A percentile compares a stretch with the other conserved stretches of the same genome.
These are phyloP conservation scores for Tetraselmis striata DNA, from an alignment of 139 green algal genomes.

Conservation along the genomic window DNA sequence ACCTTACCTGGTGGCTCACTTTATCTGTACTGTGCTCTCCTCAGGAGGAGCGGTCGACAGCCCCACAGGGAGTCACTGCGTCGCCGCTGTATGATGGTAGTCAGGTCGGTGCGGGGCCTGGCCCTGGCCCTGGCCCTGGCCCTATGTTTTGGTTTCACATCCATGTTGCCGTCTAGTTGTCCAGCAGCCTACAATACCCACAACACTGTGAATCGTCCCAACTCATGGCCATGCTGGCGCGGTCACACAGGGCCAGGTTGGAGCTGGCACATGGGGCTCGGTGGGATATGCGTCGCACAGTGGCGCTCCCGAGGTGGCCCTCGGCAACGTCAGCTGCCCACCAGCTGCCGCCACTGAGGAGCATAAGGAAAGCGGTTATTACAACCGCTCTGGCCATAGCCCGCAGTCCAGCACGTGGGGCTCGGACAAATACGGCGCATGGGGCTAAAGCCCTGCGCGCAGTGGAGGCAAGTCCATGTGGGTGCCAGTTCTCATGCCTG, in stretches of 20 bases:
- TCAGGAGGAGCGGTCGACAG: neutral
- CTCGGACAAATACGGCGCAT: neutral
- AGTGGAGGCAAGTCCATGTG: too few relatives aligned
- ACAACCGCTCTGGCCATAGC: neutral
- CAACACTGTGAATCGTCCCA: too few relatives aligned
- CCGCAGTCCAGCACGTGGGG: neutral
- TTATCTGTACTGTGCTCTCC: neutral
- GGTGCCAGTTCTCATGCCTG: neutral
- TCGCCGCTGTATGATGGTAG: neutral
- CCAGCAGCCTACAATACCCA: too few relatives aligned
- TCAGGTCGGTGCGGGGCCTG: neutral
- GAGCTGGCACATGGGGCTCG: neutral
- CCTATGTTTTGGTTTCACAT: neutral
- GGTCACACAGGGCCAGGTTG: neutral
- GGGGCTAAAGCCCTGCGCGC: too few relatives aligned
- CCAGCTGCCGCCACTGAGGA: neutral
- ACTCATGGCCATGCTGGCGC: too few relatives aligned
- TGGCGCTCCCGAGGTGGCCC: neutral
- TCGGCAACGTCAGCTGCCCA: neutral
- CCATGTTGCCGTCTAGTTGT: neutral
- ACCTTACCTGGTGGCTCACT: neutral
- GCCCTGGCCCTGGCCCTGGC: neutral
- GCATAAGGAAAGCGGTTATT: neutral
- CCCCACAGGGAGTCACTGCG: neutral
- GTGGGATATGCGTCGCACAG: neutral